Percentiles rank a stretch among this genome's conserved stretches.
Evolutionary conservation across 768 basidiomycete species (phyloP).

Genomic region (Hysterangium stoloniferum): DNA sequence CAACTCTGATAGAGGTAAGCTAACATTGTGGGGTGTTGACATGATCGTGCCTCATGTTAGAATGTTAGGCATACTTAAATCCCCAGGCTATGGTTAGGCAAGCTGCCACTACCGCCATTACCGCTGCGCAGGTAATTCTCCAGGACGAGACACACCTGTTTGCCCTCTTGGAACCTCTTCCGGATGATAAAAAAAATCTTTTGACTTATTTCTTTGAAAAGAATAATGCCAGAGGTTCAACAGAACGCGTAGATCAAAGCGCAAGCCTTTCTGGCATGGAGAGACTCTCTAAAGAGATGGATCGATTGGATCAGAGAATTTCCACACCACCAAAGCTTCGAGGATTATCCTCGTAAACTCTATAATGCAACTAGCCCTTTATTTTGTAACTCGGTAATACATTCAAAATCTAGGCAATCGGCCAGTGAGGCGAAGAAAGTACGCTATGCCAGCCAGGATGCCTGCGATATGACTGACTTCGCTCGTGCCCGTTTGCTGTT

Average conservation of each 20-base stretch:
- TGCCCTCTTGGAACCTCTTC: constrained; percentile 67
- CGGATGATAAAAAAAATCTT: constrained; percentile 88
- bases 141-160: constrained; percentile 81
- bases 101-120: constrained; percentile 74
- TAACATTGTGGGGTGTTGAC: background rate
- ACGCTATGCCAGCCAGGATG: constrained; percentile 20
- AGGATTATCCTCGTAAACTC: constrained; percentile 12
- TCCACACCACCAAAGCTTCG: constrained; percentile 52
- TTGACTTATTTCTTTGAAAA: constrained; percentile 87
- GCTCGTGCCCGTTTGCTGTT: constrained; percentile 46
- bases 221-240: constrained; percentile 58
- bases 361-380: background rate
- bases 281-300: constrained; percentile 73
- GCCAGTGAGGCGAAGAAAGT: constrained; percentile 5
- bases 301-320: constrained; percentile 68
- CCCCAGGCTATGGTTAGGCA: constrained; percentile 55
- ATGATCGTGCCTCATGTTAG: constrained; percentile 6
- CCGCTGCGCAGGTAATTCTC: constrained; percentile 76
- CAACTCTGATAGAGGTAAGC: constrained; percentile 61
- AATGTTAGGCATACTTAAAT: constrained; percentile 8
- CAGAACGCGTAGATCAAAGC: constrained; percentile 20
- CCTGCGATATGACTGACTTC: constrained; percentile 67
- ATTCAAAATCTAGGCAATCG: constrained; percentile 4
- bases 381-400: background rate
- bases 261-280: constrained; percentile 45